A percentile compares a stretch with the other conserved stretches of the same genome.
phyloP scores from a whole-genome alignment of 2,329 filamentous ascomycete species.

The Orbilia blumenaviensis region DNA sequence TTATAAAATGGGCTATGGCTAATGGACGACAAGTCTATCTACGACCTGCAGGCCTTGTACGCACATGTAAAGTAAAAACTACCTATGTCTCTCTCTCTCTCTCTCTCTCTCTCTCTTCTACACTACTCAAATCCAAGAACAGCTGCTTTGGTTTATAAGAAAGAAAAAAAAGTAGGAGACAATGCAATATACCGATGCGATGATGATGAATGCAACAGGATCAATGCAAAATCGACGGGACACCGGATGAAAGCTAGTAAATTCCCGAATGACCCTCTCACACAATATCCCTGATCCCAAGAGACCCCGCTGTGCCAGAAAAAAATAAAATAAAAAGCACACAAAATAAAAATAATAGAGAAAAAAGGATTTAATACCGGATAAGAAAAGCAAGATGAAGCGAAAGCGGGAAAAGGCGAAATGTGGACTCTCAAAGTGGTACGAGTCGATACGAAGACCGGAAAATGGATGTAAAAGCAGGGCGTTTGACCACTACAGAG shows the following conservation, averaged over 20 bases:
- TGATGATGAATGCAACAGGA: slow-evolving; percentile 3
- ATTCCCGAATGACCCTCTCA: slow-evolving; percentile 10
- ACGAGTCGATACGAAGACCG: slow-evolving; percentile 8
- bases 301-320: no score
- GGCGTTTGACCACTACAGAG: slow-evolving; percentile 11
- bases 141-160: no score
- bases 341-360: not conserved
- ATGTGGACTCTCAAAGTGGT: not conserved
- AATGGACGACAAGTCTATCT: not conserved
- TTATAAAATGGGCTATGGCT: slow-evolving; percentile 2
- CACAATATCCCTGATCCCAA: slow-evolving; percentile 14
- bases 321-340: no score
- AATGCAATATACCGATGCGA: slow-evolving; percentile 22
- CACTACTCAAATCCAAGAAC: not conserved
- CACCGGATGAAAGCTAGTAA: slow-evolving; percentile 14
- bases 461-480: slow-evolving; percentile 14
- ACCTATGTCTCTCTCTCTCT: no score
- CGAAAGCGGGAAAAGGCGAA: not conserved
- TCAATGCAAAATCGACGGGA: slow-evolving; percentile 8
- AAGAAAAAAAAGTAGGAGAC: slow-evolving; percentile 3
- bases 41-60: not conserved
- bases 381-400: slow-evolving; percentile 1
- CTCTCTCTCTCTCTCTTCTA: no score
- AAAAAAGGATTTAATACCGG: not conserved
- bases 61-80: no score